phyloP scores from a whole-genome alignment of 176 grass and related monocot genomes.

The Carex scoparia region DNA sequence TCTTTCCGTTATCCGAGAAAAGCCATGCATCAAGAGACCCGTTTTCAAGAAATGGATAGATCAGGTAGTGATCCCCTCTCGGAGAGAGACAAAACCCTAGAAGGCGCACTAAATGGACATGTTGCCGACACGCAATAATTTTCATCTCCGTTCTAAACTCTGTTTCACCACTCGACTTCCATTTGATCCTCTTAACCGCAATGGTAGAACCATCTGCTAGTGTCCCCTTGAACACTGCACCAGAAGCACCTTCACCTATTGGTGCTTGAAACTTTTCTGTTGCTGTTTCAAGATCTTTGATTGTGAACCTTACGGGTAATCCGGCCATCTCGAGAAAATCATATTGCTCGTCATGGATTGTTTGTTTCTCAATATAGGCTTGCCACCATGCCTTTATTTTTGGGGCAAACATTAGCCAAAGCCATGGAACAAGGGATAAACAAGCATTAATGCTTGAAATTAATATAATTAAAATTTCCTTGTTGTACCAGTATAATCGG shows the following conservation, averaged over 20 bases:
- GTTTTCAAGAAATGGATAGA: constrained; percentile 39
- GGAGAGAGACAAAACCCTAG: constrained; percentile 37
- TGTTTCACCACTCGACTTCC: constrained; percentile 12
- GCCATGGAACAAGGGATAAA: not conserved
- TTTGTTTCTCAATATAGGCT: not conserved
- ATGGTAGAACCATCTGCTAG: constrained; percentile 47
- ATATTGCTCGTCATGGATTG: not conserved
- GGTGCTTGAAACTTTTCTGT: constrained; percentile 34
- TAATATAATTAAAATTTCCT: not conserved
- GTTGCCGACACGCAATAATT: constrained; percentile 44
- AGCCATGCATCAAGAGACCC: constrained; percentile 43
- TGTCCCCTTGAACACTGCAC: constrained; percentile 38
- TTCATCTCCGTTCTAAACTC: constrained; percentile 44
- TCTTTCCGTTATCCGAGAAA: constrained; percentile 24
- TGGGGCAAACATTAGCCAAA: not conserved
- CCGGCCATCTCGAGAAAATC: constrained; percentile 2
- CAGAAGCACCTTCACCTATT: constrained; percentile 45
- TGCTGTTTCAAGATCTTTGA: not conserved
- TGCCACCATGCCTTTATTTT: not conserved
- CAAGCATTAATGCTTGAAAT: not conserved
- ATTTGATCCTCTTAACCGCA: constrained; percentile 42
- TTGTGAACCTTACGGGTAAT: not conserved
- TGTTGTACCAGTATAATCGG: not conserved
- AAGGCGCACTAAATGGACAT: constrained; percentile 46
- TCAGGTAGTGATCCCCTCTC: constrained; percentile 30